A percentile compares a stretch with the other conserved stretches of the same genome.
Evolutionary conservation across 73 alveolate genomes (phyloP).

Genomic region (Breviolum minutum): DNA sequence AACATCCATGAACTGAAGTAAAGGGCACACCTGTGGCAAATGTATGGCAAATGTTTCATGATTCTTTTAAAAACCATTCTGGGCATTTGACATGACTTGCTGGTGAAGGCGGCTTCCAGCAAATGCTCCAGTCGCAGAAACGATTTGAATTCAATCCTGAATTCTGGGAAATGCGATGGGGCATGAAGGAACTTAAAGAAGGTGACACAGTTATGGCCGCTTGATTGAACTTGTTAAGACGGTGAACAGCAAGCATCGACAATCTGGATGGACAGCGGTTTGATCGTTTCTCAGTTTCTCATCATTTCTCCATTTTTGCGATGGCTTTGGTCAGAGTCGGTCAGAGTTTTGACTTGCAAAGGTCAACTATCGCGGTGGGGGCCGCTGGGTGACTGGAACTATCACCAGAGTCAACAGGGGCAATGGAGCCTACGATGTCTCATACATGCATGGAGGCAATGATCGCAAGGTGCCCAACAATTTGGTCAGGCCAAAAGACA

Average conservation of each 20-base stretch:
- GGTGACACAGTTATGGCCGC: constrained; percentile 86
- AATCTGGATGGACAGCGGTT: too few species aligned
- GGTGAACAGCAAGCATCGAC: too few species aligned
- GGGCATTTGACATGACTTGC: too few species aligned
- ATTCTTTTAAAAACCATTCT: background rate
- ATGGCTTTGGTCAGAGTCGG: background rate
- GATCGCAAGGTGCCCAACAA: constrained; percentile 90
- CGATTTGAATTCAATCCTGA: constrained; percentile 80
- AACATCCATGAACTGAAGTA: background rate
- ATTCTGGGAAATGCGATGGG: constrained; percentile 95
- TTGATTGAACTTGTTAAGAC: background rate
- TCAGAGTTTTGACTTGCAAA: background rate
- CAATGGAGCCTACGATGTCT: constrained; percentile 91
- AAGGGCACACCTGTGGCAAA: background rate
- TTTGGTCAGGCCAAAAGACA: constrained; percentile 91
- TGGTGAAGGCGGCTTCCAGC: constrained; percentile 91
- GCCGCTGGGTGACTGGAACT: constrained; percentile 90
- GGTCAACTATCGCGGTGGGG: constrained; percentile 89
- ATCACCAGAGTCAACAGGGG: constrained; percentile 94
- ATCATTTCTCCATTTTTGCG: background rate
- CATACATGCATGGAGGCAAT: constrained; percentile 90
- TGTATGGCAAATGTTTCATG: background rate
- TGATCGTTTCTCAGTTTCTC: background rate
- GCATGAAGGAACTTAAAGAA: constrained; percentile 74
- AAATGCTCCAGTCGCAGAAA: constrained; percentile 93